Evolutionary conservation across 352 stramenopile genomes (phyloP).

Genomic region (Pythium dissotocum): DNA sequence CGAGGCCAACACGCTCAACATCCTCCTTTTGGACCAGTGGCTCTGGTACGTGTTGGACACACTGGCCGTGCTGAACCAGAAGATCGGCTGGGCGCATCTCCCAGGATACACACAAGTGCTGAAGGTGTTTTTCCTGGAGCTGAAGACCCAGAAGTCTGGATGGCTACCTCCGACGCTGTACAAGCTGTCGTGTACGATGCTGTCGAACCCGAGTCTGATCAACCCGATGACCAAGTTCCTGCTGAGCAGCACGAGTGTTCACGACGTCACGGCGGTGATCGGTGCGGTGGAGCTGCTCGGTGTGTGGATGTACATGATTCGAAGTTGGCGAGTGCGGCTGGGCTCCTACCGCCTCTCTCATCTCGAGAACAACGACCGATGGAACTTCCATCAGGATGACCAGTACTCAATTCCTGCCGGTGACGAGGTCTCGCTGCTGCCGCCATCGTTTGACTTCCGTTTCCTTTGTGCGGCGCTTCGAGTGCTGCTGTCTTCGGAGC

Average conservation of each 20-base stretch:
- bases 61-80: constrained; percentile 87
- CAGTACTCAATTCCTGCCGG: constrained; percentile 88
- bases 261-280: constrained; percentile 87
- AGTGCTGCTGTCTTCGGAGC: constrained; percentile 81
- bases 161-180: constrained; percentile 86
- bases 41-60: constrained; percentile 90
- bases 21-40: constrained; percentile 87
- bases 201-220: constrained; percentile 85
- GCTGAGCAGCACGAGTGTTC: constrained; percentile 83
- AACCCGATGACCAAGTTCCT: constrained; percentile 92
- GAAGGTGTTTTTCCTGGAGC: constrained; percentile 89
- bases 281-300: constrained; percentile 84
- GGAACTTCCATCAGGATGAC: constrained; percentile 90
- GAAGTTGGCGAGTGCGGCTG: constrained; percentile 86
- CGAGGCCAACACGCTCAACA: constrained; percentile 87
- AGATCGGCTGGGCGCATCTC: constrained; percentile 86
- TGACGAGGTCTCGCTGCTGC: constrained; percentile 83
- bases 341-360: constrained; percentile 87
- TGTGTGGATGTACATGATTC: constrained; percentile 93
- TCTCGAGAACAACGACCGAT: constrained; percentile 88
- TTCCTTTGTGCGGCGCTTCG: constrained; percentile 81
- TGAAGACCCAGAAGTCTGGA: constrained; percentile 87
- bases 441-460: constrained; percentile 86
- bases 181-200: constrained; percentile 89
- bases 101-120: constrained; percentile 86